Evolutionary conservation across 768 basidiomycete species (phyloP), one percentile per base, ranked within the genome.

Genomic region (Lanmaoa pseudosensibilis): DNA sequence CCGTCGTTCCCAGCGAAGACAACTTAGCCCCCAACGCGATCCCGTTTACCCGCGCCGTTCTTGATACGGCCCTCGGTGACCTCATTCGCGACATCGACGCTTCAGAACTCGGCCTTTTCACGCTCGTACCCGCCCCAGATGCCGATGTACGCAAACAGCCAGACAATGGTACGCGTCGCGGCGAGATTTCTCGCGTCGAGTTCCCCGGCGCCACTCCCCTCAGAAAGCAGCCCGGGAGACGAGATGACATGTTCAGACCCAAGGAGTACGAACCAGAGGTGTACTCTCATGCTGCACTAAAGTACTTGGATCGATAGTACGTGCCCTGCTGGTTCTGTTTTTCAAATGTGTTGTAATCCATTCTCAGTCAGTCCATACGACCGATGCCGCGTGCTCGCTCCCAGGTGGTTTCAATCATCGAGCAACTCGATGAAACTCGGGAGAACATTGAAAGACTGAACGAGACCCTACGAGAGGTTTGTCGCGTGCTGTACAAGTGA

Each of bases 21-120:
- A 62, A 60, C 27, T 36, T 23, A 4, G 30, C 47, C 6, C 56
- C 64, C 3, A 25, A 43, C 18, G 52, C 55, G 4, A 60, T 60
- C 12, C 70, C 82, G 2, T 92, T 91, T 66, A 82, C 87, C 6
- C 74, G 69, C 50, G 88, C 90, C 4, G 80, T 90, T 10, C 83
- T 92, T 25, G 61, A 78, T 19, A 78, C 83, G 0, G 72, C 80
- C 49, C 80, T 92, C 10, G 85, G 85, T 41, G 86, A 91, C 64
- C 83, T 92, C 58, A 89, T 91, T 57, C 88, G 90, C 64, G 90
- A 92, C 64, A 77, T 86, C 57, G 89, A 92, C 60, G 77, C 85
- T 10, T 83, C 89, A 6, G 90, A 92, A 65, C 79, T 90, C 27
- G 90, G 90, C 37, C 82, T 92, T 25, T 91, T 92, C 73, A 83